Percentiles rank a stretch among this genome's conserved stretches.
Evolutionary conservation across 768 basidiomycete genomes (phyloP).

Genomic region (Suillus americanus): DNA sequence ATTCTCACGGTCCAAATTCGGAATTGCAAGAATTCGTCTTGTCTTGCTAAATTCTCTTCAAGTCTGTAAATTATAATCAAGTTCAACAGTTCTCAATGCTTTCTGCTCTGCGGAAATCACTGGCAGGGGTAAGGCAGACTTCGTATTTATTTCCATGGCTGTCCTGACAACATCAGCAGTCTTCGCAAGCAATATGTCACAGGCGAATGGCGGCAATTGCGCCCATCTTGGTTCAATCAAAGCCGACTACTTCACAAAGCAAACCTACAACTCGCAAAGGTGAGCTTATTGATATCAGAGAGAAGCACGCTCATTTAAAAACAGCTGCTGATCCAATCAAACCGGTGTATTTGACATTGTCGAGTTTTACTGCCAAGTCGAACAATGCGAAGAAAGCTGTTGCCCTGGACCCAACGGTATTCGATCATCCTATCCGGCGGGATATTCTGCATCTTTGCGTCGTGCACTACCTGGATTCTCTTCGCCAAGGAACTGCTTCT

Average conservation of each 20-base stretch:
- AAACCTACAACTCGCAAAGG: conserved; percentile 16
- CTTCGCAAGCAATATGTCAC: conserved; percentile 7
- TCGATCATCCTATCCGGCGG: conserved; percentile 82
- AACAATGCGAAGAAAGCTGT: conserved; percentile 49
- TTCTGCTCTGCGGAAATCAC: conserved; percentile 15
- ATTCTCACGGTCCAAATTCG: conserved; percentile 29
- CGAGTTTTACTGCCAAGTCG: conserved; percentile 48
- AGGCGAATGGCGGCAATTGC: conserved; percentile 13
- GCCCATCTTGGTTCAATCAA: conserved; percentile 5
- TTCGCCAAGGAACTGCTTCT: conserved; percentile 89
- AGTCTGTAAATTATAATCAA: conserved; percentile 1
- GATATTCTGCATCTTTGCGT: conserved; percentile 95
- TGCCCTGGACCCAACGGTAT: conserved; percentile 77
- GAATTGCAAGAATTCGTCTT: conserved; percentile 9
- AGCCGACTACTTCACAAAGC: not conserved
- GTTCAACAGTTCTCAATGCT: conserved; percentile 17
- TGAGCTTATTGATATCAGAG: conserved; percentile 11
- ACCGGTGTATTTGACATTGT: conserved; percentile 64
- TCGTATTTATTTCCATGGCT: not conserved
- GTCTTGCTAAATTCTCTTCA: not conserved
- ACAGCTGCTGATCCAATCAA: conserved; percentile 38
- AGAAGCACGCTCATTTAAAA: conserved; percentile 9
- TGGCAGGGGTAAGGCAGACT: conserved; percentile 13
- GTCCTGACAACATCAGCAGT: not conserved
- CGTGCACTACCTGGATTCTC: conserved; percentile 80